Evolutionary conservation across 345 rosid genomes (phyloP).

Genomic region (Melaleuca alternifolia): DNA sequence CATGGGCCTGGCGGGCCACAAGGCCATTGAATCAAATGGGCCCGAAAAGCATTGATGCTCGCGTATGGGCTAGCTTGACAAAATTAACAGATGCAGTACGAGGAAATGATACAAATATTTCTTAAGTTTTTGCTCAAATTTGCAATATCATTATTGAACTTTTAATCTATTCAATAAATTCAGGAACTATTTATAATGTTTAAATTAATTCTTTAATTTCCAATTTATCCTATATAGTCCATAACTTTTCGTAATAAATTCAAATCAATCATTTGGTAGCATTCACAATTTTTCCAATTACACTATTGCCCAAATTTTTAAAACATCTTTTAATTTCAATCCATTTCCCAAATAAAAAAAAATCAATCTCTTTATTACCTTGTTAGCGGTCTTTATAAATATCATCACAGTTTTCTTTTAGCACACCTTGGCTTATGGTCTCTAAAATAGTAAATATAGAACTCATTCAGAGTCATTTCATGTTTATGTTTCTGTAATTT

Average conservation of each 20-base stretch:
- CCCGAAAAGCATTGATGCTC: rapidly evolving
- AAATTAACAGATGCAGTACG: not conserved
- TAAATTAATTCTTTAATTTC: not conserved
- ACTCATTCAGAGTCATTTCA: not conserved
- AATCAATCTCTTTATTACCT: not conserved
- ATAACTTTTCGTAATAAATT: not conserved
- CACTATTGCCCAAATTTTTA: not conserved
- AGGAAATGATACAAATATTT: not conserved
- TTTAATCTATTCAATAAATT: rapidly evolving
- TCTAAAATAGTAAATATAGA: not conserved
- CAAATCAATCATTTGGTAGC: not conserved
- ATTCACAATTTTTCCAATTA: not conserved
- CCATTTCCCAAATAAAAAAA: not conserved
- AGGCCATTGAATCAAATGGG: not conserved
- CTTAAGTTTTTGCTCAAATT: not conserved
- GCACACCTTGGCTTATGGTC: not conserved
- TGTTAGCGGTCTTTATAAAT: not conserved
- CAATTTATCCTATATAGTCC: not conserved
- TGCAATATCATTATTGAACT: not conserved
- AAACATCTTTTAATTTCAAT: not conserved
- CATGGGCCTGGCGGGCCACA: not conserved
- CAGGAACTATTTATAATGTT: not conserved
- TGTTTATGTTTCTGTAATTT: not conserved
- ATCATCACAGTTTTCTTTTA: not conserved
- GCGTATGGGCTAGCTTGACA: not conserved